Conservation (phyloP, 2,329 filamentous ascomycete species). For the Shiraia bambusicola region DNA sequence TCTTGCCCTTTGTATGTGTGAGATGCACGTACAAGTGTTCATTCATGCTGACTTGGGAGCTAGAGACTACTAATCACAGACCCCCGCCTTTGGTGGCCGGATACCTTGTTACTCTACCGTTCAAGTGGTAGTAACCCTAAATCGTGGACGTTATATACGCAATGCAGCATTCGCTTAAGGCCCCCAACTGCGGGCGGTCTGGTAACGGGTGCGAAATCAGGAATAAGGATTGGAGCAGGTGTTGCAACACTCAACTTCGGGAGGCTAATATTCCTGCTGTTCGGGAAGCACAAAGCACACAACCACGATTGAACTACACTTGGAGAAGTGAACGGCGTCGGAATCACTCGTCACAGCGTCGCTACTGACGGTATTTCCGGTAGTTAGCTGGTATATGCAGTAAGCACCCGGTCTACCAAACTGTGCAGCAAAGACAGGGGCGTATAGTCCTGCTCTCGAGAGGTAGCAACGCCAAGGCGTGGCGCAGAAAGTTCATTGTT, state of each 20-base stretch:
- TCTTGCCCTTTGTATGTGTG: conserved; percentile 20
- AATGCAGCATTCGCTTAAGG: conserved; percentile 25
- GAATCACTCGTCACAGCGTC: conserved; percentile 8
- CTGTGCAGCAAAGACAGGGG: neutral
- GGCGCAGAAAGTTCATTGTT: conserved; percentile 3
- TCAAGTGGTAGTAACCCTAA: conserved; percentile 8
- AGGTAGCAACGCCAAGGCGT: conserved; percentile 2
- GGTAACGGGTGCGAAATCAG: conserved; percentile 20
- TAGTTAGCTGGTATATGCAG: too few species aligned
- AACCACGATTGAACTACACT: conserved; percentile 13
- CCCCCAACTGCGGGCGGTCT: conserved; percentile 6
- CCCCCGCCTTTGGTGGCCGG: conserved; percentile 22
- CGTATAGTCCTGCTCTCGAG: neutral
- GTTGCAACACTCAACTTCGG: conserved; percentile 10
- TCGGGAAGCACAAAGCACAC: conserved; percentile 11
- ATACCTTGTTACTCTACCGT: conserved; percentile 31
- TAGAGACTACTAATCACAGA: conserved; percentile 19
- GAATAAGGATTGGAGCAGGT: conserved; percentile 20
- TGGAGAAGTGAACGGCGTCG: conserved; percentile 9
- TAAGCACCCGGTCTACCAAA: conserved; percentile 8
- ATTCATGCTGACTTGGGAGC: neutral
- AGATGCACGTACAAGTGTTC: too few species aligned
- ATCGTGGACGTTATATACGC: conserved; percentile 31
- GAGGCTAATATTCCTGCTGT: conserved; percentile 9
- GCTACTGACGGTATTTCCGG: too few species aligned